phyloP scores from a whole-genome alignment of 495 filamentous ascomycete genomes.

The Aspergillus asperescens region DNA sequence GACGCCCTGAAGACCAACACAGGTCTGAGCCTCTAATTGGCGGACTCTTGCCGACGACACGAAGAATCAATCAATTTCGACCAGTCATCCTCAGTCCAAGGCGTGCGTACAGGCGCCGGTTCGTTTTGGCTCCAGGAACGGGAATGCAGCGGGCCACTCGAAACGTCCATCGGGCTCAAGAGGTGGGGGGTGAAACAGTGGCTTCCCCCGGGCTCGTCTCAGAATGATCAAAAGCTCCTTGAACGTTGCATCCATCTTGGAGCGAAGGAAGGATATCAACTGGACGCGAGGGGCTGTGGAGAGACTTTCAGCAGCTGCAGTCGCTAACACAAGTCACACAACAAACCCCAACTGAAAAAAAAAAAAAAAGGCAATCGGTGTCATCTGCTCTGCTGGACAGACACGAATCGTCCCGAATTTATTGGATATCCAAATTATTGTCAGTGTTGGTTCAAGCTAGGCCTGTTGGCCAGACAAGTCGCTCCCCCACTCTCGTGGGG shows the following conservation, averaged over 20 bases:
- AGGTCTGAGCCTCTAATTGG: constrained; percentile 5
- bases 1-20: neutral
- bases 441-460: neutral
- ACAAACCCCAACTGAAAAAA: neutral
- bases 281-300: neutral
- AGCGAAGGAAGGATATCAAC: neutral
- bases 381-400: constrained; percentile 1
- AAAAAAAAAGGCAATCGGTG: neutral
- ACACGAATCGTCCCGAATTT: neutral
- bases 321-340: neutral
- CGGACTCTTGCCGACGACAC: neutral
- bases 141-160: constrained; percentile 13
- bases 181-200: constrained; percentile 21
- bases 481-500: neutral
- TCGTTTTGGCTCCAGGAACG: constrained; percentile 23
- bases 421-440: neutral
- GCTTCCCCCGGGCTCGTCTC: constrained; percentile 14
- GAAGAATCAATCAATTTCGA: constrained; percentile 4
- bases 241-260: neutral
- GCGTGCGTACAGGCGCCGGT: constrained; percentile 6
- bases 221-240: constrained; percentile 6
- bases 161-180: constrained; percentile 16
- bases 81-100: constrained; percentile 8
- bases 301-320: neutral
- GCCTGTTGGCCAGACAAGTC: neutral